Evolutionary conservation across 140 eudicot species (phyloP).

Genomic region (Anethum foeniculum): DNA sequence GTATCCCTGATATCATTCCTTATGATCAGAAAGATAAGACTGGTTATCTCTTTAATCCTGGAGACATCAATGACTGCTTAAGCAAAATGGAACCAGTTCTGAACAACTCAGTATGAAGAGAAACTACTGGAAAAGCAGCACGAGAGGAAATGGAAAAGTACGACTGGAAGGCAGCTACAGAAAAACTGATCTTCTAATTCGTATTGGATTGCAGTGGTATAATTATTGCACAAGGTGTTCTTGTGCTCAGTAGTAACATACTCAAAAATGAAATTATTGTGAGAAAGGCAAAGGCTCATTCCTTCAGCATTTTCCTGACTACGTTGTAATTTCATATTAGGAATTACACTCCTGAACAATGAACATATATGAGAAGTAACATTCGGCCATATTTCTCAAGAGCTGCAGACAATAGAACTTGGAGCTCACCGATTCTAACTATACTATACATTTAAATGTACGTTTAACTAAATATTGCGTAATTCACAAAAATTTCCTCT

Average conservation of each 20-base stretch:
- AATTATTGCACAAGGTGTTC: neutral
- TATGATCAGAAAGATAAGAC: conserved; percentile 81
- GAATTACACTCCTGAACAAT: too few relatives aligned
- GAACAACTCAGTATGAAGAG: conserved; percentile 42
- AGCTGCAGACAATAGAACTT: too few relatives aligned
- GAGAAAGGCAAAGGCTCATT: too few relatives aligned
- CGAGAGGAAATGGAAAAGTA: conserved; percentile 53
- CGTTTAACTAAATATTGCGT: too few relatives aligned
- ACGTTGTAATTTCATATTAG: too few relatives aligned
- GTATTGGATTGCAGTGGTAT: neutral
- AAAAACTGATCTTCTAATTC: conserved; percentile 2
- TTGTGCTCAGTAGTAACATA: neutral
- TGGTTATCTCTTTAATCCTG: conserved; percentile 68
- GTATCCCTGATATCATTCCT: conserved; percentile 78
- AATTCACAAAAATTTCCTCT: too few relatives aligned
- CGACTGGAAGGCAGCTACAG: conserved; percentile 46
- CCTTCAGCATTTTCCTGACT: too few relatives aligned
- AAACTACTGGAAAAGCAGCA: conserved; percentile 67
- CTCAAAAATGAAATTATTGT: too few relatives aligned
- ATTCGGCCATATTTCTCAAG: too few relatives aligned
- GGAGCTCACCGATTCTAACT: too few relatives aligned
- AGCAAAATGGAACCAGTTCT: conserved; percentile 64
- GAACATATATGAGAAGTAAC: too few relatives aligned
- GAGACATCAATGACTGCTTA: conserved; percentile 82
- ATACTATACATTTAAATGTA: too few relatives aligned